Evolutionary conservation across 257 asterid genomes (phyloP).

Genomic region (Salvia miltiorrhiza): DNA sequence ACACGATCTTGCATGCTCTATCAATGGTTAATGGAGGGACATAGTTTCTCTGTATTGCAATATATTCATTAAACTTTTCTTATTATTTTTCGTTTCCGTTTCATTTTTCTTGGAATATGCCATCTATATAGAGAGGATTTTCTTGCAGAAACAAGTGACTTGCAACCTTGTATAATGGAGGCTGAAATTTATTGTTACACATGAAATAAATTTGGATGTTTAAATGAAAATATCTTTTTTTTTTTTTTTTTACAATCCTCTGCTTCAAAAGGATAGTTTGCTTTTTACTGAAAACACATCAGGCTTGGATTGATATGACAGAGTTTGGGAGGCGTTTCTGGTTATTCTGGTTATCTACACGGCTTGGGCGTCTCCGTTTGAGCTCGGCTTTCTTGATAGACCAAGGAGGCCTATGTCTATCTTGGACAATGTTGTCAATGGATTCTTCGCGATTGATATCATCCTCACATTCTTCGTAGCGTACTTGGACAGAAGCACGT

Average conservation of each 20-base stretch:
- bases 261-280: neutral
- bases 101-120: neutral
- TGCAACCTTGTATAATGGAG: neutral
- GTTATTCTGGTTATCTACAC: constrained; percentile 50
- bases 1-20: neutral
- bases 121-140: too few species aligned
- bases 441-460: constrained; percentile 55
- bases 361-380: constrained; percentile 62
- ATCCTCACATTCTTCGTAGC: constrained; percentile 65
- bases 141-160: too few species aligned
- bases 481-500: constrained; percentile 39
- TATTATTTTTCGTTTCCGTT: too few species aligned
- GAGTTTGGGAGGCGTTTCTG: constrained; percentile 48
- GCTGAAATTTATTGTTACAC: neutral
- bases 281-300: constrained; percentile 2
- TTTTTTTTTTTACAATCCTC: too few species aligned
- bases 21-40: constrained; percentile 4
- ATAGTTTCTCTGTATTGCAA: neutral
- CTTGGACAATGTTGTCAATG: too few species aligned
- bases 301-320: constrained; percentile 25
- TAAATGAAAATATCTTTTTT: too few species aligned
- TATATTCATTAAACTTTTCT: neutral
- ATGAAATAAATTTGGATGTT: neutral
- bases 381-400: constrained; percentile 46
- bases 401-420: neutral